These are phyloP conservation scores for Cryptomeria japonica DNA, from an alignment of 75 land plant genomes.

Conservation along the genomic window DNA sequence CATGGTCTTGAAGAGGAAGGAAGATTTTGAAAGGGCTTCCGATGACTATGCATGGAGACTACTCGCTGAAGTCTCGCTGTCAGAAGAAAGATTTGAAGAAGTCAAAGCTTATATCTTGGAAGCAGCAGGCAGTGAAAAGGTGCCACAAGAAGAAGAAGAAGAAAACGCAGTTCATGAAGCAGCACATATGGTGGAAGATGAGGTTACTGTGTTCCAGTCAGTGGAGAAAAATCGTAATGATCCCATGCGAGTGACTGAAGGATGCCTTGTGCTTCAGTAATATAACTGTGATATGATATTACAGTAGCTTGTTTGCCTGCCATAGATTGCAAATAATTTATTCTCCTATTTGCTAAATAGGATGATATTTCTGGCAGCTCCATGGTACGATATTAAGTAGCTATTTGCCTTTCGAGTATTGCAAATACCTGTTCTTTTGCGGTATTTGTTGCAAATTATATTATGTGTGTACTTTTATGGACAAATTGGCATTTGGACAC, in stretches of 20 bases:
- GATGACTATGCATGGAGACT: conserved; percentile 92
- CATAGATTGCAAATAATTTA: no score
- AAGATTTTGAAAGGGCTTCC: conserved; percentile 81
- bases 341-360: not conserved
- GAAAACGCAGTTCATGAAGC: no score
- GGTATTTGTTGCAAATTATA: no score
- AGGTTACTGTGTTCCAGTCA: not conserved
- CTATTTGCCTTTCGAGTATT: not conserved
- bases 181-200: not conserved
- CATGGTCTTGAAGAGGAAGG: conserved; percentile 82
- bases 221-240: not conserved
- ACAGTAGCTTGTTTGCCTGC: no score
- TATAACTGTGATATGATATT: not conserved
- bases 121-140: conserved; percentile 13
- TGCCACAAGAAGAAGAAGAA: not conserved
- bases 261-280: conserved; percentile 7
- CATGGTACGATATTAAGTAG: not conserved
- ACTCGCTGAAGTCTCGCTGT: conserved; percentile 88
- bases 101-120: conserved; percentile 65
- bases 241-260: not conserved
- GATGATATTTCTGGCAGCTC: not conserved
- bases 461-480: no score
- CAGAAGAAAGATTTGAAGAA: conserved; percentile 74
- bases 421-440: not conserved
- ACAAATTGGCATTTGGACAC: no score